phyloP scores from a whole-genome alignment of 108 stramenopile species.

The Bacterosira constricta region DNA sequence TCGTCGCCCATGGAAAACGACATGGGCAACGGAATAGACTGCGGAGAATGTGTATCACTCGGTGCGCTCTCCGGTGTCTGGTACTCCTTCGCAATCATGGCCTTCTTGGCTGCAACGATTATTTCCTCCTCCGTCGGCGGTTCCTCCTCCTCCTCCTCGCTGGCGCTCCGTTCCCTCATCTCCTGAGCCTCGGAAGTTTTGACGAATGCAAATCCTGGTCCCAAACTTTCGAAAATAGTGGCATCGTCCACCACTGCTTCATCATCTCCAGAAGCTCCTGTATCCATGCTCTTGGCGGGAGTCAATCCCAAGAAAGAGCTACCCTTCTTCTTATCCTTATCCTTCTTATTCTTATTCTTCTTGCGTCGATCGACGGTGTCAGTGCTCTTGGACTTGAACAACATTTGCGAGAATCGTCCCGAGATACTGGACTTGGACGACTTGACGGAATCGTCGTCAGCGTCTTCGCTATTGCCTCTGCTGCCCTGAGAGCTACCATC shows the following conservation, averaged over 20 bases:
- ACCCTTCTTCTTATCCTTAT: background rate
- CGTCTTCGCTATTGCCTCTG: no score
- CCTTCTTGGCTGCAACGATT: background rate
- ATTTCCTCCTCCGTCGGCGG: conserved; percentile 10
- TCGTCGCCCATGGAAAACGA: conserved; percentile 28
- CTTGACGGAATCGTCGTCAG: conserved; percentile 26
- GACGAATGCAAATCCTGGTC: conserved; percentile 48
- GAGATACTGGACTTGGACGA: conserved; percentile 41
- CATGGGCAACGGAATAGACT: conserved; percentile 29
- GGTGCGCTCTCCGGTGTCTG: conserved; percentile 12
- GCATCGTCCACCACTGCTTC: conserved; percentile 2
- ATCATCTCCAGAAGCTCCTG: background rate
- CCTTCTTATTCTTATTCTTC: conserved; percentile 19
- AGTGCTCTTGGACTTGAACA: conserved; percentile 32
- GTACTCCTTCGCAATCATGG: conserved; percentile 18
- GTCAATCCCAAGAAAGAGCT: background rate
- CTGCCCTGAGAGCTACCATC: no score
- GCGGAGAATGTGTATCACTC: background rate
- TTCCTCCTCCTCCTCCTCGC: conserved; percentile 1
- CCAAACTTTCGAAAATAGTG: conserved; percentile 15
- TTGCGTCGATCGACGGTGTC: conserved; percentile 18
- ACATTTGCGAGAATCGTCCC: conserved; percentile 36
- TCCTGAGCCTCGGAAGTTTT: conserved; percentile 21
- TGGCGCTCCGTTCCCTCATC: conserved; percentile 1
- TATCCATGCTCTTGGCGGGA: conserved; percentile 6